Base-by-base conservation (phyloP, 1,139 yeast species). In the Candida freyschussii region DNA sequence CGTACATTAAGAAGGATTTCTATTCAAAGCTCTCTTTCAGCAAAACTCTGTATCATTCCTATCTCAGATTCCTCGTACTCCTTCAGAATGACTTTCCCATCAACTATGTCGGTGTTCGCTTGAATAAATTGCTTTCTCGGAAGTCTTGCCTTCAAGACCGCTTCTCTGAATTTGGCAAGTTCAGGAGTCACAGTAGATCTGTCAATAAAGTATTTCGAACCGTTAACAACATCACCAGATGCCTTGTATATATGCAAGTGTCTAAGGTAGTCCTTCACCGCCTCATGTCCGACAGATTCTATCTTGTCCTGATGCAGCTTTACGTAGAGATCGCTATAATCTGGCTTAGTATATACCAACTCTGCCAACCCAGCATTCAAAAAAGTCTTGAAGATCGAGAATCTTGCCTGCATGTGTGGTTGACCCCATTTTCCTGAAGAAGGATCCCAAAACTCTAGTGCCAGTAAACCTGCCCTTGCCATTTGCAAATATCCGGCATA, bases 321-420 rank as follows among this genome's bases (percentile, higher is more conserved):
- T 34, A 85, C 65, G 33, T 64, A 64, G 51, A 86, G 63, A 50
- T 84, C 94, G 27, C 70, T 63, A 50, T 49, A 76, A 17, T 62
- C 66, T n/a, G 11, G 12, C n/a, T 61, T 61, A 30, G 67, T 53
- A 49, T 67, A 65, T 34, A 66, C 65, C 40, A 85, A 60, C 33
- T 67, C 65, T 30, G 73, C 78, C 19, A 80, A 75, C 17, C 65
- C 71, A 5, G 93, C 87, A 34, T 76, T 67, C 50, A 81, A 63
- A 53, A 84, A 77, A 19, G 79, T 72, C 62, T 82, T 83, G 68
- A 84, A 69, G 47, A 86, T 85, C 23, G 91, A 84, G 58, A 73
- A 86, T 54, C 96, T 69, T 6, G 95, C 95, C 63, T 85, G 95
- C 87, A 85, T 84, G 56, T 86, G 96, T n/a, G 95, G 78, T 62